Evolutionary conservation across 2,329 filamentous ascomycete genomes (phyloP), one percentile per base, ranked within the genome.

Genomic region (Paracoccidioides lutzii): DNA sequence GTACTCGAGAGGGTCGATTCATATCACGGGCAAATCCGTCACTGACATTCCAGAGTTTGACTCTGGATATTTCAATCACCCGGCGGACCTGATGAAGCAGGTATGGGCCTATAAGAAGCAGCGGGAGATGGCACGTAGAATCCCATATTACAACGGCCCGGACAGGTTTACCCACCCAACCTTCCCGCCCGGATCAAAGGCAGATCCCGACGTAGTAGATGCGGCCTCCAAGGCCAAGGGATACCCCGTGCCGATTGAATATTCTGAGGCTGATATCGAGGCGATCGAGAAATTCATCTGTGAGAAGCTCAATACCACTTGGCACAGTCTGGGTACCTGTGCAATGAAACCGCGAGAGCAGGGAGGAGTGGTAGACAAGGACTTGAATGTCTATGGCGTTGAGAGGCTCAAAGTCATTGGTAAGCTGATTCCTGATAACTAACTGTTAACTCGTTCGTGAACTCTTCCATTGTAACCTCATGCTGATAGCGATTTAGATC

Each of bases 41-140:
- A 76, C 73, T 0, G 72, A 73, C 0, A 66, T 72, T 3, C 68
- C 77, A 4, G 77, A 82, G 57, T 83, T 85, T 56, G 74, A 81
- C 52, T 70, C 76, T 0, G 82, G 81, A 6, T 82, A 76, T 65
- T 73, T 85, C 37, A 74, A 68, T 4, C 77, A 83, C 53, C 61
- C 69, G 10, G 68, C 81, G 59, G 76, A 79, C 1, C 66, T 81
- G n/a, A 82, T 85, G 62, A 80, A 76, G 61, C 76, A 80, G 10
- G 61, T 82, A 9, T 84, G 81, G 81, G 76, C 72, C 0, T 86
- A 86, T 71, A 86, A 86, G 67, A 79, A 78, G 61, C 73, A 75
- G n/a, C 79, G 83, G 2, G 81, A 84, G 65, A 76, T 84, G 54
- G 70, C 75, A 28, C 77, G 82, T 2, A 77, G 81, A 12, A 78